Base-by-base conservation (phyloP, 805 yeast species). In the Diddensiella transvaalensis region DNA sequence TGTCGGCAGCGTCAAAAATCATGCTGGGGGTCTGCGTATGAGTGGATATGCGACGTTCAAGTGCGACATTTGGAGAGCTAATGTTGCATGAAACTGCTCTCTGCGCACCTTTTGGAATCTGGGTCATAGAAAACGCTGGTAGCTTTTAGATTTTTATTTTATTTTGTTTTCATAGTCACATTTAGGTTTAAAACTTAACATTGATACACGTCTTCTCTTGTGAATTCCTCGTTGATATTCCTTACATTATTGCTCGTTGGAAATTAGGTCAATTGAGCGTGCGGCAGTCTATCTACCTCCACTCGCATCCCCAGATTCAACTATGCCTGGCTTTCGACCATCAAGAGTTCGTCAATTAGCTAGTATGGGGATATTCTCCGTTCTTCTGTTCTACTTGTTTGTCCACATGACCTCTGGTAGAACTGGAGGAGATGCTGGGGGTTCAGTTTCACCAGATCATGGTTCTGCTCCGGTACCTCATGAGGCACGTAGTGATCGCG, bases 311-410 rank as follows among this genome's bases (percentile, higher is more conserved):
- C n/a, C n/a, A n/a, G n/a, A n/a, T n/a, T n/a, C n/a, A n/a, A 47
- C 33, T 13, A 37, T 48, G 44, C 47, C 47, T 4, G 19, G 22
- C n/a, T 42, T 40, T 15, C 19, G 48, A 6, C 48, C 46, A 13
- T 22, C 48, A 6, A 19, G 48, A 40, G 48, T 40, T 19, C 48
- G 48, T 30, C 48, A 46, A 18, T 11, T 46, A 22, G 43, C 29
- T 4, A 19, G 17, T 3, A 15, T 40, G 33, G 44, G 33, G 18
- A 10, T 39, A 17, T 17, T 46, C 4, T 15, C 26, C 8, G 46
- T 26, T 13, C 17, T 40, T 18, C 46, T 29, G 4, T 23, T 38
- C 26, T 46, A 30, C 26, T 39, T 40, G 5, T 22, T 32, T 32
- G 11, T 24, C 42, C 15, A 18, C 10, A 15, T 41, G 15, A 26